phyloP scores from a whole-genome alignment of 2,329 filamentous ascomycete species.

The Penicillium vulpinum region DNA sequence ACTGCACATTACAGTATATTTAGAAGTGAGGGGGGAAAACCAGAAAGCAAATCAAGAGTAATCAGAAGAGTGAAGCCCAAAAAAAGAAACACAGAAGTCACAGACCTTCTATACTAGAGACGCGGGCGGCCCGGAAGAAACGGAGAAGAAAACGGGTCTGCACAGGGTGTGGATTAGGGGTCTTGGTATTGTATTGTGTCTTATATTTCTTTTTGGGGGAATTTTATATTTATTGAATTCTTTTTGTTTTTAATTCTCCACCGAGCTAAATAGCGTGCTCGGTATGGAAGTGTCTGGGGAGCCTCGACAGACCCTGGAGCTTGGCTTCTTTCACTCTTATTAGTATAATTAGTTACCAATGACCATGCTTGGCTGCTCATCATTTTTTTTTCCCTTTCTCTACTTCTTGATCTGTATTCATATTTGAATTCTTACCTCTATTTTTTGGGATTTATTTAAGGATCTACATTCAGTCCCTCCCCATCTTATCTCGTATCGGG shows the following conservation, averaged over 20 bases:
- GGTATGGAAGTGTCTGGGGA: conserved; percentile 19
- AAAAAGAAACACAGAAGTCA: not conserved
- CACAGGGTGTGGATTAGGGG: conserved; percentile 27
- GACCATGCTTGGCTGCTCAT: conserved; percentile 6
- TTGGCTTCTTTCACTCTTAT: conserved; percentile 23
- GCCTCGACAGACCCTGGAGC: conserved; percentile 27
- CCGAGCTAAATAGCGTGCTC: conserved; percentile 17
- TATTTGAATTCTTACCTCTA: not conserved
- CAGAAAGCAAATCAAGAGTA: not conserved
- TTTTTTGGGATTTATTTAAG: not conserved
- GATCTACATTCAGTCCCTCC: not conserved
- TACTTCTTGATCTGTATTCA: conserved; percentile 4
- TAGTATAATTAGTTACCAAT: conserved; percentile 21
- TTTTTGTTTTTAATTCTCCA: conserved; percentile 10
- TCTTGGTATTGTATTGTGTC: conserved; percentile 9
- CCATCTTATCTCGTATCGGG: conserved; percentile 6
- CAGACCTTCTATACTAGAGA: conserved; percentile 12
- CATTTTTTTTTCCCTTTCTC: conserved; percentile 1
- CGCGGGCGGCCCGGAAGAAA: conserved; percentile 24
- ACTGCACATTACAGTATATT: not conserved
- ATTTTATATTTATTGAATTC: conserved; percentile 6
- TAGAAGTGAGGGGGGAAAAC: no score
- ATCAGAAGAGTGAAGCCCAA: not conserved
- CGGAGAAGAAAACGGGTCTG: conserved; percentile 26
- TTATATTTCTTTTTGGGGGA: not conserved